These are phyloP conservation scores for Lavandula angustifolia DNA, from an alignment of 257 asterid species.

Conservation along the genomic window DNA sequence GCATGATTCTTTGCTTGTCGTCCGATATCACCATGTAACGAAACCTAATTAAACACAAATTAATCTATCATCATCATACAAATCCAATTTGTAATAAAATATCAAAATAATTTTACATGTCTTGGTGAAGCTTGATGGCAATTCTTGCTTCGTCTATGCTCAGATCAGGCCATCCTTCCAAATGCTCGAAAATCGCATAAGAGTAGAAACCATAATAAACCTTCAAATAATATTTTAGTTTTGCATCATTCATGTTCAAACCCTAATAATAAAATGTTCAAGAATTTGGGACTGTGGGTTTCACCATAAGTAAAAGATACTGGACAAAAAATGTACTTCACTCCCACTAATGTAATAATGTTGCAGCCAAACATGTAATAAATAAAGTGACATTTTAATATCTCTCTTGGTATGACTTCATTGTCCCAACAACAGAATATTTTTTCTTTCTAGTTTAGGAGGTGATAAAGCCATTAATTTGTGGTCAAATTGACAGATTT, in stretches of 20 bases:
- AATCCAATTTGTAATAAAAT: background rate
- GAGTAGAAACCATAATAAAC: slow-evolving; percentile 67
- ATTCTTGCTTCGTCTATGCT: slow-evolving; percentile 60
- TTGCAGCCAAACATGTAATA: slow-evolving; percentile 29
- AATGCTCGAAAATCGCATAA: slow-evolving; percentile 64
- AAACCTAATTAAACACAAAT: slow-evolving; percentile 46
- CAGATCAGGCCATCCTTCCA: slow-evolving; percentile 75
- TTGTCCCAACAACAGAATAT: slow-evolving; percentile 29
- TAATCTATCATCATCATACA: background rate
- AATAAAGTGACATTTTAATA: slow-evolving; percentile 6
- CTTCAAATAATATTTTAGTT: slow-evolving; percentile 11
- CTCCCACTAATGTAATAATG: slow-evolving; percentile 31
- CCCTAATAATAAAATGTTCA: background rate
- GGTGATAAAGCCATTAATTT: slow-evolving; percentile 21
- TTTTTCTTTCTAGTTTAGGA: slow-evolving; percentile 2
- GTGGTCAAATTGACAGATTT: slow-evolving; percentile 29
- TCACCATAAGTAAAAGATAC: slow-evolving; percentile 23
- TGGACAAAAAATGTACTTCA: slow-evolving; percentile 28
- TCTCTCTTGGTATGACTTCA: slow-evolving; percentile 40
- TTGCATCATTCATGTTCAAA: too few species aligned
- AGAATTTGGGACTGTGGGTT: slow-evolving; percentile 30
- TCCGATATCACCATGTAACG: slow-evolving; percentile 73
- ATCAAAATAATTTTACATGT: slow-evolving; percentile 28
- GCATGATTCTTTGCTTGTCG: slow-evolving; percentile 61
- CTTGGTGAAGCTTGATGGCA: slow-evolving; percentile 63